Conservation (phyloP, 108 stramenopile genomes). For the Skeletonema menzelii region DNA sequence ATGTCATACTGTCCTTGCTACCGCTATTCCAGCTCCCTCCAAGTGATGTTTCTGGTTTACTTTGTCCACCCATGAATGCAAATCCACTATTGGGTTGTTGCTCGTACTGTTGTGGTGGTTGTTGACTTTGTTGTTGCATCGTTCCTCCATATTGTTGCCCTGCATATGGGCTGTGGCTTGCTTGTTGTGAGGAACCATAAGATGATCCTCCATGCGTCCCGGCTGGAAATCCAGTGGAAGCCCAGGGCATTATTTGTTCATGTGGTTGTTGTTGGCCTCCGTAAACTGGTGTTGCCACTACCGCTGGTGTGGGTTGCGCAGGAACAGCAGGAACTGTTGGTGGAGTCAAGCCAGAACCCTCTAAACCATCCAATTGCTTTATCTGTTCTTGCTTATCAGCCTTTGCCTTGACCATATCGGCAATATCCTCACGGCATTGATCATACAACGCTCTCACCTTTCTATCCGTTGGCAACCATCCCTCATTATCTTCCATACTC, state of each 20-base stretch:
- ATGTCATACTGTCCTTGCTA: background rate
- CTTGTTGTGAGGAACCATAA: constrained; percentile 21
- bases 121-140: constrained; percentile 8
- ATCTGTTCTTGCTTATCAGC: constrained; percentile 48
- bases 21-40: background rate
- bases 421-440: constrained; percentile 61
- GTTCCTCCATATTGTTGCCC: constrained; percentile 6
- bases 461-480: constrained; percentile 80
- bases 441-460: constrained; percentile 77
- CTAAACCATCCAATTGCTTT: constrained; percentile 24
- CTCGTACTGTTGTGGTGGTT: constrained; percentile 1
- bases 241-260: constrained; percentile 11
- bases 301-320: constrained; percentile 7
- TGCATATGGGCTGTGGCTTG: background rate
- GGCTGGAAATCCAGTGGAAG: background rate
- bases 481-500: constrained; percentile 71
- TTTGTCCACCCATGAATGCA: constrained; percentile 27
- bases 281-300: constrained; percentile 24
- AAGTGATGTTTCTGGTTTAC: background rate
- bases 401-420: constrained; percentile 46
- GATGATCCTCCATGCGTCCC: constrained; percentile 9
- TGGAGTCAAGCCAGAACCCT: constrained; percentile 28
- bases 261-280: background rate
- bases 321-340: constrained; percentile 10
- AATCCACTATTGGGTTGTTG: constrained; percentile 16